phyloP scores from a whole-genome alignment of 2,329 filamentous ascomycete species.

The Claviceps lovelessii region DNA sequence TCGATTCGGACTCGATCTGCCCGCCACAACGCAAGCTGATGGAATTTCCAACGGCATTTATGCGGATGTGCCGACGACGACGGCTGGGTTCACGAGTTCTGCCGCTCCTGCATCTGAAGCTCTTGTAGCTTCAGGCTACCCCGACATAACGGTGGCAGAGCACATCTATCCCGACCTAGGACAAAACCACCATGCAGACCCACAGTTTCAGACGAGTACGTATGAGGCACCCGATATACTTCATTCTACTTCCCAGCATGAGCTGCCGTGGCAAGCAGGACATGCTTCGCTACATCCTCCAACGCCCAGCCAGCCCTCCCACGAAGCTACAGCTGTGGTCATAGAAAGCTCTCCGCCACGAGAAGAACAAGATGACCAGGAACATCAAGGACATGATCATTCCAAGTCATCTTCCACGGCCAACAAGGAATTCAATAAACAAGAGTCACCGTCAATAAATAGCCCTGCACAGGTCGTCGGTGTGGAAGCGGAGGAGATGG shows the following conservation, averaged over 20 bases:
- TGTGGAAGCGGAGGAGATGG: neutral
- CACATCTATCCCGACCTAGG: neutral
- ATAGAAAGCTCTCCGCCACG: conserved; percentile 1
- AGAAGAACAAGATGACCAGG: neutral
- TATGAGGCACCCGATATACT: neutral
- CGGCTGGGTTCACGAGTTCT: neutral
- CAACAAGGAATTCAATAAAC: neutral
- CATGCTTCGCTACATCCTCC: neutral
- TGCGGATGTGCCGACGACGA: neutral
- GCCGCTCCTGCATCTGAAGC: neutral
- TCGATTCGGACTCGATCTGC: neutral
- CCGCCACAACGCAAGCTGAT: neutral
- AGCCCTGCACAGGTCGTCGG: neutral
- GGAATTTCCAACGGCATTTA: neutral
- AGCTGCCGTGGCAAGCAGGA: neutral
- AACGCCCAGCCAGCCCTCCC: neutral
- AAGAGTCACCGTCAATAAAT: neutral
- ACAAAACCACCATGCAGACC: conserved; percentile 7
- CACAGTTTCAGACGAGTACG: conserved; percentile 4
- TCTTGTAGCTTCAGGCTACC: neutral
- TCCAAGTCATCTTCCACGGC: neutral
- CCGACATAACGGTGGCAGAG: neutral
- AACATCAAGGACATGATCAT: neutral
- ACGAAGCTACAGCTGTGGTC: neutral
- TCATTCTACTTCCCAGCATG: neutral